These are phyloP conservation scores for Misopates orontium DNA, from an alignment of 257 asterid species.

Conservation along the genomic window DNA sequence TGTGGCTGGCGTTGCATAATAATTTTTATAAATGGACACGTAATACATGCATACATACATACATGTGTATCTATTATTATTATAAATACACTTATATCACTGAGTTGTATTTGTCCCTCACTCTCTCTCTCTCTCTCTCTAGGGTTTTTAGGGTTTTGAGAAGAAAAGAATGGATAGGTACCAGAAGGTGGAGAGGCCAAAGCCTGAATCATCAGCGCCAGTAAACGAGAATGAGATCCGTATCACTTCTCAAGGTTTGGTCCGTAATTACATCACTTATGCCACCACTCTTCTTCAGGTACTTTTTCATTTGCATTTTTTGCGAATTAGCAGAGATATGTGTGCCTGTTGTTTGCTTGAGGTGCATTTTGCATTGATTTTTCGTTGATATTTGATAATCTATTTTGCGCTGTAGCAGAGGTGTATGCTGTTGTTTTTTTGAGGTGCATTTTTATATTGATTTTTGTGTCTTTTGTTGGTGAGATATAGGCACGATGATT, in stretches of 20 bases:
- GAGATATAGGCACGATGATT: not conserved
- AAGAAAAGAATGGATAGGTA: constrained; percentile 67
- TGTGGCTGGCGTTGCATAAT: not conserved
- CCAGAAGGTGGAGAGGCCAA: constrained; percentile 84
- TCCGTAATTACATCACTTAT: constrained; percentile 81
- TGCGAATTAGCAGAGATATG: no score
- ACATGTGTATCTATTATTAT: not conserved
- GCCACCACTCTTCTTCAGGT: constrained; percentile 89
- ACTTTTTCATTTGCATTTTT: not conserved
- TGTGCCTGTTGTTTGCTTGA: no score
- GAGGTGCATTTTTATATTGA: no score
- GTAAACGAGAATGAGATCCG: constrained; percentile 95
- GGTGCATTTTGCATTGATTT: not conserved
- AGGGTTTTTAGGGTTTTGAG: constrained; percentile 51
- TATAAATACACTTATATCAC: no score
- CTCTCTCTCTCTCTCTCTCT: constrained; percentile 25
- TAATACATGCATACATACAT: constrained; percentile 1
- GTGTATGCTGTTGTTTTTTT: no score
- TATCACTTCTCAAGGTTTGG: constrained; percentile 84
- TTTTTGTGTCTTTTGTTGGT: no score
- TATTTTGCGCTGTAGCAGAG: no score
- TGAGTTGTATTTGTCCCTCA: no score
- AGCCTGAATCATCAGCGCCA: constrained; percentile 70
- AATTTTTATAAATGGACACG: no score
- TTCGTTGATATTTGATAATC: not conserved